Percentiles rank a stretch among this genome's conserved stretches.
These are phyloP conservation scores for Drechmeria coniospora DNA, from an alignment of 2,329 filamentous ascomycete genomes.

Conservation along the genomic window DNA sequence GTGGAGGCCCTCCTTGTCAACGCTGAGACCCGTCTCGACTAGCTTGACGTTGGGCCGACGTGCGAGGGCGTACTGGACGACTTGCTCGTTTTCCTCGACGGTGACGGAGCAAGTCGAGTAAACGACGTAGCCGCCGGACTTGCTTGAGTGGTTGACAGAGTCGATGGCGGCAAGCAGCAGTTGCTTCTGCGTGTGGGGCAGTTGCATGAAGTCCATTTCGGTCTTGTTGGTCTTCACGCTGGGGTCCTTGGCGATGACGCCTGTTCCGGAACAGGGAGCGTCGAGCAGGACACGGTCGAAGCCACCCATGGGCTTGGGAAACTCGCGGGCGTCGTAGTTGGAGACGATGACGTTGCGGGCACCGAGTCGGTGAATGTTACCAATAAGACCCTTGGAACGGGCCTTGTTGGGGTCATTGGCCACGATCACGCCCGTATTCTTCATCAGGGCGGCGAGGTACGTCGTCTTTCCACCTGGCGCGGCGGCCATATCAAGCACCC, in stretches of 20 bases:
- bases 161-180: slow-evolving; percentile 86
- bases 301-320: slow-evolving; percentile 85
- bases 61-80: slow-evolving; percentile 83
- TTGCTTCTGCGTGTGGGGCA: slow-evolving; percentile 92
- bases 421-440: slow-evolving; percentile 85
- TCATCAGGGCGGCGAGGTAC: slow-evolving; percentile 51
- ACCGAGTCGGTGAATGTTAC: slow-evolving; percentile 90
- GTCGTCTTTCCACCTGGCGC: slow-evolving; percentile 14
- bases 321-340: slow-evolving; percentile 88
- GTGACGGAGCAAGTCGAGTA: slow-evolving; percentile 96
- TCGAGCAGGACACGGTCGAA: slow-evolving; percentile 92
- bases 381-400: slow-evolving; percentile 91
- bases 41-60: slow-evolving; percentile 89
- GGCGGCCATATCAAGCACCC: slow-evolving; percentile 53
- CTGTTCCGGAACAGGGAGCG: slow-evolving; percentile 89
- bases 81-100: slow-evolving; percentile 77
- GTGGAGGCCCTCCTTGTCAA: slow-evolving; percentile 86
- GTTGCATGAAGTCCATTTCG: slow-evolving; percentile 80
- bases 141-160: slow-evolving; percentile 78
- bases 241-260: slow-evolving; percentile 93
- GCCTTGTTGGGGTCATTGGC: slow-evolving; percentile 93
- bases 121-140: slow-evolving; percentile 87
- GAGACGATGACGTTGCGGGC: slow-evolving; percentile 90
- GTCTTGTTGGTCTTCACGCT: slow-evolving; percentile 98
- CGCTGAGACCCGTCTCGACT: slow-evolving; percentile 77